Base-by-base conservation (phyloP, 1,139 yeast species). In the Taphrina pruni region DNA sequence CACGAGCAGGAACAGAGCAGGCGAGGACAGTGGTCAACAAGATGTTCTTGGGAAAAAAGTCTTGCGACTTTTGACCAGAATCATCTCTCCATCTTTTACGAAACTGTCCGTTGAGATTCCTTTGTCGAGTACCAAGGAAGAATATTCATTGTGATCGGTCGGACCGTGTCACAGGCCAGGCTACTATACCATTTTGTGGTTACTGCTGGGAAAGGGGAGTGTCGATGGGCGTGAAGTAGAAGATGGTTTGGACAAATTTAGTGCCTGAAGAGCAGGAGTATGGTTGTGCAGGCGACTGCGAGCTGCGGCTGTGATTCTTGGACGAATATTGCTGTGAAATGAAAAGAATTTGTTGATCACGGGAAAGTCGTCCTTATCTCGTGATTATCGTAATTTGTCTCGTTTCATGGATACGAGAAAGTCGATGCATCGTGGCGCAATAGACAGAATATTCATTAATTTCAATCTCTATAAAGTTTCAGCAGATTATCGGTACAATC, bases 11-110 rank as follows among this genome's bases (percentile, higher is more conserved):
- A 56, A 32, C 60, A 45, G 54, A 58, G 62, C 62, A 36, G 52
- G 32, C 62, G 62, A 58, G 62, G 62, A 58, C 62, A 58, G 62
- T 58, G 62, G 62, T 58, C 62, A 58, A 58, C 62, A 58, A 58
- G 62, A 58, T 43, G 54, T 43, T 35, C 43, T 20, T 43, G 38
- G 32, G 4, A 2, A 26, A 58, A 21, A 38, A 56, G 46, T 41
- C 50, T 56, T 56, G 14, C 46, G 60, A 21, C 50, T 41, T 26
- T 26, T 14, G 50, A 43, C 46, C 8, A 35, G 26, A 45, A 58
- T 20, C 39, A 38, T 58, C 62, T 58, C 62, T 58, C 62, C 62
- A 21, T 58, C 62, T 58, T 58, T 58, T 26, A 26, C 62, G 62
- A 58, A 58, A 58, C 62, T 58, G 62, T 39, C 62, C 62, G 12